Evolutionary conservation across 1,139 yeast species (phyloP), one percentile per base, ranked within the genome.

Genomic region (Kodamaea fungicola): DNA sequence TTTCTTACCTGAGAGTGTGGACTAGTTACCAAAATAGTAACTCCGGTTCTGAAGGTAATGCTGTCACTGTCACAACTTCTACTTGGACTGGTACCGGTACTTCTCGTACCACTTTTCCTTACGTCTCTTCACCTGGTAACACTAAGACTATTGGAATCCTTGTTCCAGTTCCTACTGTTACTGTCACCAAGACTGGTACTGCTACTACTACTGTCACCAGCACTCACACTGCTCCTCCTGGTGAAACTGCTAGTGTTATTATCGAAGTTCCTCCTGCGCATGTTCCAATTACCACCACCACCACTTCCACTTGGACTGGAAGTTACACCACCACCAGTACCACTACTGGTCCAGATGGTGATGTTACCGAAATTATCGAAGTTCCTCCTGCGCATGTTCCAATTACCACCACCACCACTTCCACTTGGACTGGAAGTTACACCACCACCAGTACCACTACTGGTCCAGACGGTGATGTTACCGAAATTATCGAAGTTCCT

Each of bases 1-100:
- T 31, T 22, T 32, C 38, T 12, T 24, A 13, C 3, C 19, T 25
- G 2, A 25, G 25, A 7, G 26, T 21, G 21, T 45, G 48, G 46
- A 32, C 33, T 12, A 7, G 40, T 2, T 48, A 47, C 29, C 12
- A 29, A 2, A 42, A 48, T 34, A 34, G 42, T 22, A 42, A 33
- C 12, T 38, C 55, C 10, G 57, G 50, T 12, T 42, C 54, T 4
- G 48, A 46, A 36, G 64, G 63, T 34, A 42, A 45, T 16, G 58
- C 35, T 2, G 51, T 55, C 6, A 39, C 33, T 8, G 34, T 44
- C 32, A 12, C 37, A 8, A 42, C 46, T 8, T 32, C 34, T 12
- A 34, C 34, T 21, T 44, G 50, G 47, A 38, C 43, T 28, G 31
- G 39, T 1, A 10, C 37, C 12, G 37, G 13, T 16, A 28, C 38